Base-by-base conservation (phyloP, 163 green algal genomes). In the Chloromonas sp. region DNA sequence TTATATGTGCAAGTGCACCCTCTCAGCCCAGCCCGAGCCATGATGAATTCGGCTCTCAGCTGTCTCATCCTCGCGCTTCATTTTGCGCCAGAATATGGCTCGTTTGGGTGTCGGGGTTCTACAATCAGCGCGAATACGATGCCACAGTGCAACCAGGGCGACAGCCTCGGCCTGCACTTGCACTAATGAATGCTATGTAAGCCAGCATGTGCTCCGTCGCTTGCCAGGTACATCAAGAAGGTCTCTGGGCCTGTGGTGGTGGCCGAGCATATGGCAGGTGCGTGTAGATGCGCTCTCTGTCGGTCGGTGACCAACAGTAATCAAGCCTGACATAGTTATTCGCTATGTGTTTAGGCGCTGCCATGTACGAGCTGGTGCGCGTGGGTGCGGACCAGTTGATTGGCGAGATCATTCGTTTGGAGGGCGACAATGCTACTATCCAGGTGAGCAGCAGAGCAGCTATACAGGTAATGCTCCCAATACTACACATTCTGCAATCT, bases 361-460 rank as follows among this genome's bases (percentile, higher is more conserved):
- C 97, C 59, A 99, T 99, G 97, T 99, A 99, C 90, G 97, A 99
- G 94, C 94, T 99, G 58, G 96, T 99, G 8, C 95, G 97, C 66
- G 97, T 99, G 60, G 97, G 97, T 59, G 82, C 91, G 3, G 95
- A 98, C 84, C 92, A 96, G 70, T 94, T 99, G 71, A 99, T 99
- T 85, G 97, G 97, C 66, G 97, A 99, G 88, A 99, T 99, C 89
- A 99, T 99, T 91, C 94, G 97, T 36, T 91, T 99, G 61, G 97
- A 99, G 90, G 95, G 93, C 11, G 96, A 99, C 87, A 98, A 91
- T 60, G 97, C 97, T 1, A 99, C 97, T 66, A 98, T 99, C 84
- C 97, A 99, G 94, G 95, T 97, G 81, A 58, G 84, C n/a, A 36
- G 36, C 36, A 36, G 36, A 36, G 36, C 36, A 36, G 84, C 2